phyloP scores from a whole-genome alignment of 805 yeast species.

The Wickerhamomyces ciferrii region DNA sequence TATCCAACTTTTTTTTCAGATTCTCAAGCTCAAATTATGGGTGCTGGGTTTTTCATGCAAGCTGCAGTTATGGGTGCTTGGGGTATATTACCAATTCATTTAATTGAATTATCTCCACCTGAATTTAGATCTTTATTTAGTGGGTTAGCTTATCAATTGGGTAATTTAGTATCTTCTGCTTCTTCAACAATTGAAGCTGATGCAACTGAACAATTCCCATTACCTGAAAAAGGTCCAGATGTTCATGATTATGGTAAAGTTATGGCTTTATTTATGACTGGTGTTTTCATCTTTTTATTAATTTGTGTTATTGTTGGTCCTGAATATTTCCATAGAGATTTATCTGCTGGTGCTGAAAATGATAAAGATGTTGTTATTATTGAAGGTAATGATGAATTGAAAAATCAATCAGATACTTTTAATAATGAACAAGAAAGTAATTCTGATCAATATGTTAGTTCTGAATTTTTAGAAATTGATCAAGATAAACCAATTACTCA shows the following conservation, averaged over 20 bases:
- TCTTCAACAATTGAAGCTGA: slow-evolving; percentile 64
- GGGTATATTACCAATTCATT: slow-evolving; percentile 66
- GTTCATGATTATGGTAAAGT: slow-evolving; percentile 60
- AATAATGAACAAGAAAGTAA: background rate
- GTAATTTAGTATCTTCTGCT: slow-evolving; percentile 69
- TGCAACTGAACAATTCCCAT: slow-evolving; percentile 18
- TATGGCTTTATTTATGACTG: slow-evolving; percentile 65
- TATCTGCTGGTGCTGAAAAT: slow-evolving; percentile 18
- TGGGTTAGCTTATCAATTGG: slow-evolving; percentile 65
- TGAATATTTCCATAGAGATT: slow-evolving; percentile 39
- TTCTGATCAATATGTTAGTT: background rate
- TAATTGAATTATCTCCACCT: slow-evolving; percentile 63
- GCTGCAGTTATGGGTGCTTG: slow-evolving; percentile 68
- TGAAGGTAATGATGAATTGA: slow-evolving; percentile 2
- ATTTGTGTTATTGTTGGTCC: slow-evolving; percentile 51
- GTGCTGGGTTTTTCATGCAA: slow-evolving; percentile 62
- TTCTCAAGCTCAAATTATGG: slow-evolving; percentile 37
- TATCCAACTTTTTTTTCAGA: slow-evolving; percentile 50
- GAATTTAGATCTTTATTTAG: slow-evolving; percentile 56
- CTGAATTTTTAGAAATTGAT: background rate
- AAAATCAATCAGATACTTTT: too few relatives aligned
- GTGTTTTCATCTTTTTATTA: slow-evolving; percentile 50
- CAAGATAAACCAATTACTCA: background rate
- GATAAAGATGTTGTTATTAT: background rate
- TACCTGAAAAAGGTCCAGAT: slow-evolving; percentile 17